Conservation (phyloP, 345 rosid species). For the Acer campestre region DNA sequence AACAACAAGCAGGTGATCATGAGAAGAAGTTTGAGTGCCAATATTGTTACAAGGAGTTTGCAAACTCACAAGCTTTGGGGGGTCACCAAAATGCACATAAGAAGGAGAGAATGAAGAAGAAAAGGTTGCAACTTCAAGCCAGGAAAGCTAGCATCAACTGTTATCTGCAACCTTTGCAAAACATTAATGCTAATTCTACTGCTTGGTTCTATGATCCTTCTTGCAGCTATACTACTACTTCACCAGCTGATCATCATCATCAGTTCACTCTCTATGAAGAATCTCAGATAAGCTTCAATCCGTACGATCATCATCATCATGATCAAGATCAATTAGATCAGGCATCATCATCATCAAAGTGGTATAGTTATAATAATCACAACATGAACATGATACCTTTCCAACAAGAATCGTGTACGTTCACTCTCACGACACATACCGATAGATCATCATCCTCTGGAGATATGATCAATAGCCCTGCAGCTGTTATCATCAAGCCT, state of each 20-base stretch:
- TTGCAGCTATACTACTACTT: slow-evolving; percentile 4
- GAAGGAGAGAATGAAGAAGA: slow-evolving; percentile 90
- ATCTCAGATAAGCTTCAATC: slow-evolving; percentile 69
- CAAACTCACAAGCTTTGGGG: slow-evolving; percentile 94
- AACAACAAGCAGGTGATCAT: neutral
- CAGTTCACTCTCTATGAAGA: slow-evolving; percentile 46
- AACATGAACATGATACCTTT: neutral
- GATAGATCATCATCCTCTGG: slow-evolving; percentile 21
- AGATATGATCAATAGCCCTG: slow-evolving; percentile 27
- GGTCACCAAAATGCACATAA: slow-evolving; percentile 99
- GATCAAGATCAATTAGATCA: slow-evolving; percentile 16
- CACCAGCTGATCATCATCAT: slow-evolving; percentile 13
- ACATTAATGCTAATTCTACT: slow-evolving; percentile 13
- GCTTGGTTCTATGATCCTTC: slow-evolving; percentile 51
- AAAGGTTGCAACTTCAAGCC: slow-evolving; percentile 90
- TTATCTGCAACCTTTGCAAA: slow-evolving; percentile 58
- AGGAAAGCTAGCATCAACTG: slow-evolving; percentile 68
- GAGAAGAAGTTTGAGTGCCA: slow-evolving; percentile 83
- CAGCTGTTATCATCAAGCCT: slow-evolving; percentile 34
- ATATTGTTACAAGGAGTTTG: slow-evolving; percentile 83
- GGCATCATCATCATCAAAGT: slow-evolving; percentile 27
- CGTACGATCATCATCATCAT: slow-evolving; percentile 30
- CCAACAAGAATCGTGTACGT: slow-evolving; percentile 34
- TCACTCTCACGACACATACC: slow-evolving; percentile 35
- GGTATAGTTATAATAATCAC: slow-evolving; percentile 1